Conservation (phyloP, 140 eudicot genomes). For the Erigeron philadelphicus region DNA sequence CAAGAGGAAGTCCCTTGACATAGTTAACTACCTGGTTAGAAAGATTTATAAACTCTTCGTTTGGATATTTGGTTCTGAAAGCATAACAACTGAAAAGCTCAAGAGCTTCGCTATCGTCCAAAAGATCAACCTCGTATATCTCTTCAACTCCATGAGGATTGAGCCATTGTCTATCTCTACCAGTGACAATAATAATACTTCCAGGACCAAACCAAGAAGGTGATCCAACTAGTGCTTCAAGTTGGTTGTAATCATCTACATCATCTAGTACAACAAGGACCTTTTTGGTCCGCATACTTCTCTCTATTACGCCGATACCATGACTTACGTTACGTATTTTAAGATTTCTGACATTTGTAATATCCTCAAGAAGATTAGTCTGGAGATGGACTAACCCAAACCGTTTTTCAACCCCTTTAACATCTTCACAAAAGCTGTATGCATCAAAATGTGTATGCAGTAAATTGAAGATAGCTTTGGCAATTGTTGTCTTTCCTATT, state of each 20-base stretch:
- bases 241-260: constrained; percentile 28
- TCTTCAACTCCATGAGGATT: constrained; percentile 24
- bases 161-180: constrained; percentile 29
- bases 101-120: constrained; percentile 29
- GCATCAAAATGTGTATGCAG: constrained; percentile 32
- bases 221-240: constrained; percentile 29
- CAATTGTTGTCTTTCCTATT: constrained; percentile 52
- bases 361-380: constrained; percentile 32
- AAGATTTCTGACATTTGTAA: constrained; percentile 8
- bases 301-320: constrained; percentile 21
- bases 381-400: constrained; percentile 36
- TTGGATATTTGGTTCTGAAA: constrained; percentile 32
- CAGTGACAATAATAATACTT: constrained; percentile 37
- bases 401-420: constrained; percentile 33
- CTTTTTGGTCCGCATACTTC: constrained; percentile 21
- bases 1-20: constrained; percentile 42
- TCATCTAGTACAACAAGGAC: constrained; percentile 39
- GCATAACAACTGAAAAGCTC: constrained; percentile 45
- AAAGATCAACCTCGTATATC: constrained; percentile 27
- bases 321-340: constrained; percentile 19
- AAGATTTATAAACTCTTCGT: constrained; percentile 23
- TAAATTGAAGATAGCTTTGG: constrained; percentile 45
- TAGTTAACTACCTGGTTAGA: constrained; percentile 31
- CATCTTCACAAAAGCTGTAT: constrained; percentile 40
- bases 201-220: constrained; percentile 39